A percentile compares a stretch with the other conserved stretches of the same genome.
These are phyloP conservation scores for Suillus brevipes DNA, from an alignment of 768 basidiomycete genomes.

Conservation along the genomic window DNA sequence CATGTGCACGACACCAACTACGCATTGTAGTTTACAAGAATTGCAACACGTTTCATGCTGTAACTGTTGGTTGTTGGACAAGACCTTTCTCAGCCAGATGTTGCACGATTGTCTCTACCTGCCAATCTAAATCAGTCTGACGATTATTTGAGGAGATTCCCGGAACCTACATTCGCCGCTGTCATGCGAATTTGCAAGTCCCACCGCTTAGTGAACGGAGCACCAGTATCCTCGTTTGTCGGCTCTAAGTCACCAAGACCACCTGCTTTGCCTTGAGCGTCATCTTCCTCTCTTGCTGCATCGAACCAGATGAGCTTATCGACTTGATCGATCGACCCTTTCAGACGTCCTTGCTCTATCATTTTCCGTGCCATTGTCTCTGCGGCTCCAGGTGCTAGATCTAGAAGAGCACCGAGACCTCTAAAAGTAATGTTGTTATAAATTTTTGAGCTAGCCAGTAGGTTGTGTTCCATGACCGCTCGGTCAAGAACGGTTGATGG, in stretches of 20 bases:
- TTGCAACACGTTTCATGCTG: constrained; percentile 18
- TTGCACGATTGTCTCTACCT: constrained; percentile 90
- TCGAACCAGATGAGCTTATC: constrained; percentile 95
- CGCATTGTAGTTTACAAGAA: constrained; percentile 13
- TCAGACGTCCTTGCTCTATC: constrained; percentile 95
- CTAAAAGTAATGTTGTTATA: constrained; percentile 97
- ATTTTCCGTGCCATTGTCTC: constrained; percentile 98
- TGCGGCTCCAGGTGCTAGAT: constrained; percentile 87
- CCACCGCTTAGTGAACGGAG: constrained; percentile 93
- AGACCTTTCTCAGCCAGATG: constrained; percentile 72
- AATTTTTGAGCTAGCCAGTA: constrained; percentile 93
- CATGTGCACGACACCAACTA: constrained; percentile 16
- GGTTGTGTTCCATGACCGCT: constrained; percentile 98
- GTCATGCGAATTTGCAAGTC: constrained; percentile 90
- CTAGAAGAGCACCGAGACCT: constrained; percentile 88
- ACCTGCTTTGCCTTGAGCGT: constrained; percentile 92
- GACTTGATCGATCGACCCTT: constrained; percentile 94
- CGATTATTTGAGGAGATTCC: neutral
- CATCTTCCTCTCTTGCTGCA: constrained; percentile 80
- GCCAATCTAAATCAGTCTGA: constrained; percentile 10
- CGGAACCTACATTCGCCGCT: constrained; percentile 71
- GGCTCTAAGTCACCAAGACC: constrained; percentile 87
- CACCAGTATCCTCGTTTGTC: constrained; percentile 83
- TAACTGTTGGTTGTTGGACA: constrained; percentile 37
- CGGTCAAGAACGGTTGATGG: constrained; percentile 95